Conservation (phyloP, 2,329 filamentous ascomycete genomes). For the Aspergillus quadrilineatus region DNA sequence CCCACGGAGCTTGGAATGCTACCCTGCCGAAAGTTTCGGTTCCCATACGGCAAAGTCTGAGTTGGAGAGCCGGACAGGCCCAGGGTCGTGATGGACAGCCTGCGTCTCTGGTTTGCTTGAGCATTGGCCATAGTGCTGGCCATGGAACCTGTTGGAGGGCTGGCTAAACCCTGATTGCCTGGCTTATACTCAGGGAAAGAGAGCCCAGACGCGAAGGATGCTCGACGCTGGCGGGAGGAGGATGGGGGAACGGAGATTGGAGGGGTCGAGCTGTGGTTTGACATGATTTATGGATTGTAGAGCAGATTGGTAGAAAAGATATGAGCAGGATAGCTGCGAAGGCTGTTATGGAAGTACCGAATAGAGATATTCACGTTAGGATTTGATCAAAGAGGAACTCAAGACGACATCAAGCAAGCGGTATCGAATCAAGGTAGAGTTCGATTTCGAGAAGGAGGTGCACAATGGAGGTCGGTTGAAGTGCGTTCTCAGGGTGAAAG, state of each 20-base stretch:
- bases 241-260: constrained; percentile 40
- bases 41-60: constrained; percentile 51
- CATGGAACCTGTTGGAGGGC: constrained; percentile 50
- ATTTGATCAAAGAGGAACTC: neutral
- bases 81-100: constrained; percentile 71
- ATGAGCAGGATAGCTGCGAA: neutral
- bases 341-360: neutral
- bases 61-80: constrained; percentile 73
- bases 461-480: neutral
- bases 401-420: neutral
- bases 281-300: constrained; percentile 36
- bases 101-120: constrained; percentile 56
- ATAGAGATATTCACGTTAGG: neutral
- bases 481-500: neutral
- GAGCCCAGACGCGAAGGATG: constrained; percentile 46
- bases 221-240: constrained; percentile 43
- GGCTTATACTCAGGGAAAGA: constrained; percentile 41
- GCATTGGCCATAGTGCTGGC: constrained; percentile 47
- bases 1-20: constrained; percentile 66
- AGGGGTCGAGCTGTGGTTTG: constrained; percentile 41
- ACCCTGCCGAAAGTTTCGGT: constrained; percentile 57
- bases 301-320: neutral
- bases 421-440: neutral
- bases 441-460: neutral
- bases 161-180: constrained; percentile 20